Conservation (phyloP, 2,329 filamentous ascomycete species). For the Talaromyces piceae region DNA sequence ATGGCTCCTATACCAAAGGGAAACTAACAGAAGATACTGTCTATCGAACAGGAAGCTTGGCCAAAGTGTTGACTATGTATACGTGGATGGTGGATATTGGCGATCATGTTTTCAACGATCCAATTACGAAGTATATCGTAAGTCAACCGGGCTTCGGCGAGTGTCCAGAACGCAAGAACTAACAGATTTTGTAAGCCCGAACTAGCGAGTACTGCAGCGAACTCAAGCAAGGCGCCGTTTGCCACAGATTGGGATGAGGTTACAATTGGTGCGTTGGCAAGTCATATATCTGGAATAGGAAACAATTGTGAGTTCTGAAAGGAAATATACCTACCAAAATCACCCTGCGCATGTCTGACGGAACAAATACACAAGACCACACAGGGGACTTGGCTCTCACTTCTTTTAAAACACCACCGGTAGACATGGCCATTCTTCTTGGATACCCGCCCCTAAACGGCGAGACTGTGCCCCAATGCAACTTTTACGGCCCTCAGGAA, state of each 20-base stretch:
- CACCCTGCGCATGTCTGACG: not conserved
- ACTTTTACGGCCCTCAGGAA: not conserved
- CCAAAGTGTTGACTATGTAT: conserved; percentile 1
- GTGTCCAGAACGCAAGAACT: not conserved
- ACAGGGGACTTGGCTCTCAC: not conserved
- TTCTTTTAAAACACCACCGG: not conserved
- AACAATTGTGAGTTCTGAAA: not conserved
- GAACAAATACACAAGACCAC: not conserved
- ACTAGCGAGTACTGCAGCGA: not conserved
- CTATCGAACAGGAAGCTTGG: conserved; percentile 2
- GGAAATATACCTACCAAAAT: not conserved
- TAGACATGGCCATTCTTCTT: not conserved
- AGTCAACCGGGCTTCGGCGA: not conserved
- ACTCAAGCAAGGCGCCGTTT: not conserved
- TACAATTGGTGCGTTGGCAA: not conserved
- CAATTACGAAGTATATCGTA: conserved; percentile 5
- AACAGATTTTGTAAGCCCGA: not conserved
- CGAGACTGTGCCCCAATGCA: conserved; percentile 1
- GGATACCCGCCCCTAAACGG: not conserved
- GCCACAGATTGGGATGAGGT: conserved; percentile 1
- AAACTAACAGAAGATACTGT: not conserved
- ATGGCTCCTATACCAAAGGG: not conserved
- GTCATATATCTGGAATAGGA: conserved; percentile 2
- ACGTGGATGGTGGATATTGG: conserved; percentile 4
- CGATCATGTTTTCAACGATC: conserved; percentile 1